Evolutionary conservation across 495 filamentous ascomycete genomes (phyloP).

Genomic region (Lineolata rhizophorae): DNA sequence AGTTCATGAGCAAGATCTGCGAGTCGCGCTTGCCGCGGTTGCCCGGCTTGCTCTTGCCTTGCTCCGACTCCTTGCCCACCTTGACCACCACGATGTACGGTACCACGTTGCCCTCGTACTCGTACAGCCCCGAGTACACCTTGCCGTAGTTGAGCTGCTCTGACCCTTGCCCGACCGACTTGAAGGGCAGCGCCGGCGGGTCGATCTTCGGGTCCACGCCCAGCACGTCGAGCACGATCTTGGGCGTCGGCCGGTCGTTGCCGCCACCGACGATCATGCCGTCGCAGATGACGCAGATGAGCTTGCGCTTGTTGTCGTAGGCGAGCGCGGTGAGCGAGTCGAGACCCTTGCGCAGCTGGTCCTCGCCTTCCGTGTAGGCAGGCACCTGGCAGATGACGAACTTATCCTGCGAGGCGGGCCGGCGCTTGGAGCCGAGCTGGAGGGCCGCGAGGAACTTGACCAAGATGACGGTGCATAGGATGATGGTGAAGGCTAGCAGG

Average conservation of each 20-base stretch:
- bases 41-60: constrained; percentile 75
- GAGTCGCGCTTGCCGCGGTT: constrained; percentile 98
- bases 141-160: constrained; percentile 96
- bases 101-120: constrained; percentile 92
- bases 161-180: constrained; percentile 69
- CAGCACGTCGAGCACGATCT: constrained; percentile 91
- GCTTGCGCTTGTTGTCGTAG: constrained; percentile 93
- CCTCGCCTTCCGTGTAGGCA: constrained; percentile 94
- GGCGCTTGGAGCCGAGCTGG: constrained; percentile 80
- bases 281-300: constrained; percentile 85
- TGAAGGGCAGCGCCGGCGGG: constrained; percentile 80
- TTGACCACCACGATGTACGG: constrained; percentile 93
- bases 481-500: constrained; percentile 61
- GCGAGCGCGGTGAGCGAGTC: constrained; percentile 86
- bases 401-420: constrained; percentile 81
- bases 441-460: constrained; percentile 87
- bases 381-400: constrained; percentile 98
- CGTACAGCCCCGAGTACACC: constrained; percentile 94
- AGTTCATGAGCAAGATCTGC: constrained; percentile 64
- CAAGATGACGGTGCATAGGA: constrained; percentile 58
- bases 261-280: constrained; percentile 92
- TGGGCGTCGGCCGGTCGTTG: constrained; percentile 90
- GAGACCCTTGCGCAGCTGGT: constrained; percentile 72
- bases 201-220: constrained; percentile 95
- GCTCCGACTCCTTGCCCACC: constrained; percentile 89